Percentiles rank a stretch among this genome's conserved stretches.
phyloP scores from a whole-genome alignment of 1,139 yeast genomes.

The Magnusiomyces sp. region DNA sequence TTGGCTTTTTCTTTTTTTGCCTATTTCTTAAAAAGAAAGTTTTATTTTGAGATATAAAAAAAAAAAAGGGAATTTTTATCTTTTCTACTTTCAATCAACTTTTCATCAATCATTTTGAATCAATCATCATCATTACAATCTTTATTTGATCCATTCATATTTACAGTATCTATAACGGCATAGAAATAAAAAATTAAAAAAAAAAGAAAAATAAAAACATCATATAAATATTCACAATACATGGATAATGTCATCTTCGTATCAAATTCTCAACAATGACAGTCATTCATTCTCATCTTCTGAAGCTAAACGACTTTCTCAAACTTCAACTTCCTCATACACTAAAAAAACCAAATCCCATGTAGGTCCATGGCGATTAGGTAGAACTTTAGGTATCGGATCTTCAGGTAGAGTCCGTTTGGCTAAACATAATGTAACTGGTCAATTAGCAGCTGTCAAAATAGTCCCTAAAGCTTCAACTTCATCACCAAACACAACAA shows the following conservation, averaged over 20 bases:
- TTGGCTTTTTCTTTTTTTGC: too few relatives aligned
- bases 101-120: too few relatives aligned
- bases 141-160: neutral
- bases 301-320: slow-evolving; percentile 40
- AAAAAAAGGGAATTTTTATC: too few relatives aligned
- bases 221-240: neutral
- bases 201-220: neutral
- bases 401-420: slow-evolving; percentile 89
- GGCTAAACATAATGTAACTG: slow-evolving; percentile 77
- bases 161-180: neutral
- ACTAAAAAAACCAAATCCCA: slow-evolving; percentile 49
- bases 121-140: neutral
- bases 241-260: neutral
- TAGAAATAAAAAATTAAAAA: neutral
- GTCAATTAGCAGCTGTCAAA: slow-evolving; percentile 92
- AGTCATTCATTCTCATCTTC: neutral
- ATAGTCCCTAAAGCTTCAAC: slow-evolving; percentile 77
- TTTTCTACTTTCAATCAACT: too few relatives aligned
- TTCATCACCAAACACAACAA: slow-evolving; percentile 37
- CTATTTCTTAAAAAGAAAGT: too few relatives aligned
- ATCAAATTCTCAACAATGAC: neutral
- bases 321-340: slow-evolving; percentile 41
- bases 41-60: too few relatives aligned
- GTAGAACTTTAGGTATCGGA: slow-evolving; percentile 90
- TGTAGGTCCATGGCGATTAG: slow-evolving; percentile 96